Evolutionary conservation across 495 filamentous ascomycete species (phyloP).

Genomic region (Daldinia childiae): DNA sequence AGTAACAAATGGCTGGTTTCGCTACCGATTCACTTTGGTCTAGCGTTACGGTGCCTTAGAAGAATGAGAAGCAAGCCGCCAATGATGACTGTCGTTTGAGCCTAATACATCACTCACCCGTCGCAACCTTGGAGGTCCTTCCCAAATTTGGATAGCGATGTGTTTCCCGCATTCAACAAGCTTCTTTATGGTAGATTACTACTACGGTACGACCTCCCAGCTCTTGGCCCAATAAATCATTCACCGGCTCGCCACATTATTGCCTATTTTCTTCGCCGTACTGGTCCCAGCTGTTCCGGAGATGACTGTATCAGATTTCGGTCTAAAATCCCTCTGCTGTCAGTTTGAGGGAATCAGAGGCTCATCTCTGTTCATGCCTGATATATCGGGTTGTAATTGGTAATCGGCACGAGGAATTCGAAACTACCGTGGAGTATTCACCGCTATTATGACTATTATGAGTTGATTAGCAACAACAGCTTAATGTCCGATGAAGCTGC

Average conservation of each 20-base stretch:
- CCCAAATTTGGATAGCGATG: slow-evolving; percentile 33
- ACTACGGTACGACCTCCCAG: slow-evolving; percentile 34
- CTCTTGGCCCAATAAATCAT: slow-evolving; percentile 29
- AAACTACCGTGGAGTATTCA: slow-evolving; percentile 12
- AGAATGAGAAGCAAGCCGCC: slow-evolving; percentile 10
- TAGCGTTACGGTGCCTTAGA: slow-evolving; percentile 29
- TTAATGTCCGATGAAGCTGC: slow-evolving; percentile 31
- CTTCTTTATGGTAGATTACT: slow-evolving; percentile 37
- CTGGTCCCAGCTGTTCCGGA: slow-evolving; percentile 7
- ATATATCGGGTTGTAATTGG: slow-evolving; percentile 11
- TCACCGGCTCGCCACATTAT: slow-evolving; percentile 30
- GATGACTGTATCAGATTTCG: slow-evolving; percentile 20
- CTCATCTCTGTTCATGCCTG: slow-evolving; percentile 10
- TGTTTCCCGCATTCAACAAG: slow-evolving; percentile 33
- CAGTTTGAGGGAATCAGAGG: slow-evolving; percentile 1
- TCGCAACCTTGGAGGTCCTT: slow-evolving; percentile 30
- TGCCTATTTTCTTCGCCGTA: slow-evolving; percentile 22
- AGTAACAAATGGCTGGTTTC: slow-evolving; percentile 2
- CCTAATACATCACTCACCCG: slow-evolving; percentile 23
- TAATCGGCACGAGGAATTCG: slow-evolving; percentile 15
- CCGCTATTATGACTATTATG: slow-evolving; percentile 38
- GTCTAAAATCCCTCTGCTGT: not conserved
- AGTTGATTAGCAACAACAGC: slow-evolving; percentile 25
- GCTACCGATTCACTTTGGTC: slow-evolving; percentile 7
- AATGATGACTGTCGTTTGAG: slow-evolving; percentile 17